Evolutionary conservation across 305 asterid genomes (phyloP).

Genomic region (Andrographis paniculata): DNA sequence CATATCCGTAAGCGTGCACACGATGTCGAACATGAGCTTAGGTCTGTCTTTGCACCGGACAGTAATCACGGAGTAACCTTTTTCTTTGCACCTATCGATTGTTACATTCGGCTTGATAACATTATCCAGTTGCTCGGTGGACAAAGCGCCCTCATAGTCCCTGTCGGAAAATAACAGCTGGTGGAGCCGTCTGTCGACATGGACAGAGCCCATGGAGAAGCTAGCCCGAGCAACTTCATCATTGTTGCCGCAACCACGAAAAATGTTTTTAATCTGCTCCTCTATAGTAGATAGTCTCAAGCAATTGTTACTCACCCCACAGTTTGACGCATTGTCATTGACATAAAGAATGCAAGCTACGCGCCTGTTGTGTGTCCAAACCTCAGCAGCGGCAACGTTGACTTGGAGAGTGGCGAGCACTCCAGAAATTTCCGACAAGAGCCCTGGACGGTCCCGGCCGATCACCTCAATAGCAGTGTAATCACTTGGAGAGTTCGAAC

Average conservation of each 20-base stretch:
- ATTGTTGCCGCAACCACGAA: conserved; percentile 48
- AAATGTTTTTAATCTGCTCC: conserved; percentile 46
- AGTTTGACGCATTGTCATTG: conserved; percentile 43
- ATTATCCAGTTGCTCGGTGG: conserved; percentile 17
- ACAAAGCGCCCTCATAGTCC: conserved; percentile 58
- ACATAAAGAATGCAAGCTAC: conserved; percentile 83
- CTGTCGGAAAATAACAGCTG: conserved; percentile 80
- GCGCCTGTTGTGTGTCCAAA: conserved; percentile 89
- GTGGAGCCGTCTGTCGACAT: conserved; percentile 84
- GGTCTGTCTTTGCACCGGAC: conserved; percentile 88
- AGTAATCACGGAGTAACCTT: conserved; percentile 75
- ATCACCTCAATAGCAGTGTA: conserved; percentile 76
- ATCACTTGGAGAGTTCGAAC: conserved; percentile 59
- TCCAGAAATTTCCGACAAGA: conserved; percentile 78
- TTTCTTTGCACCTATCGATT: conserved; percentile 73
- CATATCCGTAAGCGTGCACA: conserved; percentile 97
- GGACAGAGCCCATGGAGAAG: conserved; percentile 60
- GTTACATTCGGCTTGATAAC: conserved; percentile 48
- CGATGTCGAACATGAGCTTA: conserved; percentile 93
- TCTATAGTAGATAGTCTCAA: conserved; percentile 56
- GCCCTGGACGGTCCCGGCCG: conserved; percentile 88
- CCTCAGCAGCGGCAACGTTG: conserved; percentile 84
- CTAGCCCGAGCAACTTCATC: conserved; percentile 45
- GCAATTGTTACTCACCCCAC: conserved; percentile 52
- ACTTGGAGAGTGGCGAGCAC: conserved; percentile 76